Evolutionary conservation across 768 basidiomycete genomes (phyloP).

Genomic region (Lactifluus piperatus): DNA sequence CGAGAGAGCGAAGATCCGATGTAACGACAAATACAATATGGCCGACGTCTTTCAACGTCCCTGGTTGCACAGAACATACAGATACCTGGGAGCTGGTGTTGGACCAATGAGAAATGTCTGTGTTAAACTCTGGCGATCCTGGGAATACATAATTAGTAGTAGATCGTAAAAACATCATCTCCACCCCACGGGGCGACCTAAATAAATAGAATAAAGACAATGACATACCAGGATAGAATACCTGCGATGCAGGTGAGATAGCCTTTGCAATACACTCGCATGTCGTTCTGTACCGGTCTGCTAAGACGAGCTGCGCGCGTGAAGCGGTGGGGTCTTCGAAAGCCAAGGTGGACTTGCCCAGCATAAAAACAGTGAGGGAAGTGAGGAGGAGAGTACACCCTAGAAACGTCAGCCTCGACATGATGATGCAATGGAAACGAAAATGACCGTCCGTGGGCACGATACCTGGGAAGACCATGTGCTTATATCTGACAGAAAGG

Average conservation of each 20-base stretch:
- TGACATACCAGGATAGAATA: constrained; percentile 1
- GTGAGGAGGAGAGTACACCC: background rate
- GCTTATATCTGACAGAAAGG: background rate
- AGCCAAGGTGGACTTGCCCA: background rate
- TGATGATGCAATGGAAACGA: background rate
- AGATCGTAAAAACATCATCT: too few relatives aligned
- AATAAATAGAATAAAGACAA: too few relatives aligned
- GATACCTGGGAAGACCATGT: background rate
- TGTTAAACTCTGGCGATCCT: background rate
- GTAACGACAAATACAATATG: background rate
- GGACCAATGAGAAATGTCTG: constrained; percentile 16
- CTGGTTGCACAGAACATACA: constrained; percentile 18
- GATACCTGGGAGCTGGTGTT: constrained; percentile 11
- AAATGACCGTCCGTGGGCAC: background rate
- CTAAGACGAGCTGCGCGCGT: background rate
- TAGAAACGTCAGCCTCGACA: background rate
- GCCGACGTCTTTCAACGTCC: constrained; percentile 12
- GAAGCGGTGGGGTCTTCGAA: background rate
- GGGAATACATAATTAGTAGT: background rate
- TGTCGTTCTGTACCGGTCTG: too few relatives aligned
- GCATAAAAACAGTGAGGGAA: background rate
- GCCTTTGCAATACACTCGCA: background rate
- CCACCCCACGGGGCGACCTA: too few relatives aligned
- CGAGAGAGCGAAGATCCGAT: too few relatives aligned
- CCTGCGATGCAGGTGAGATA: background rate